Evolutionary conservation across 169 alveolate genomes (phyloP).

Genomic region (Plasmodium chabaudi): DNA sequence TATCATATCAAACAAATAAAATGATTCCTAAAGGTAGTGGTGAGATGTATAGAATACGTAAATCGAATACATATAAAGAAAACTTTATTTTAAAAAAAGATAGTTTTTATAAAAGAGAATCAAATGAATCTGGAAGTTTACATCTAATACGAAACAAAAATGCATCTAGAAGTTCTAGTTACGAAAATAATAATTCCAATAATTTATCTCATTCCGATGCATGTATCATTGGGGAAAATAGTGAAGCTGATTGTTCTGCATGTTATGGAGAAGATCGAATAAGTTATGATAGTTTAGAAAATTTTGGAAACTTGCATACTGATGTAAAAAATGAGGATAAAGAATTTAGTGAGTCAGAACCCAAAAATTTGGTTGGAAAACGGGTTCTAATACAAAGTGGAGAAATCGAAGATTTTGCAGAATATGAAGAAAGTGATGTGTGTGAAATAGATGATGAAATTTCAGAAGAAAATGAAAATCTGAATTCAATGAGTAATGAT

Average conservation of each 20-base stretch:
- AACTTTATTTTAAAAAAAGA: not conserved
- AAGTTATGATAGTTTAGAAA: too few relatives aligned
- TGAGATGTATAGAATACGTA: conserved; percentile 5
- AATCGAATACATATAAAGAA: conserved; percentile 38
- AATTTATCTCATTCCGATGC: too few relatives aligned
- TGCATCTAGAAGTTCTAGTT: too few relatives aligned
- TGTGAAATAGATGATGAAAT: not conserved
- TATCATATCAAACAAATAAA: conserved; percentile 6
- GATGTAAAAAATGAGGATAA: too few relatives aligned
- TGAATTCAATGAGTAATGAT: not conserved
- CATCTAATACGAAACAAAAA: too few relatives aligned
- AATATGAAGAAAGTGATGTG: not conserved
- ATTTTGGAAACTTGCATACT: too few relatives aligned
- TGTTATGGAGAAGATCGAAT: too few relatives aligned
- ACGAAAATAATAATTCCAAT: too few relatives aligned
- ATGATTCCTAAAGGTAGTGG: conserved; percentile 9
- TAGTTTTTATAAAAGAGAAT: not conserved
- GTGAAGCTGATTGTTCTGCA: too few relatives aligned
- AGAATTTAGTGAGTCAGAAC: too few relatives aligned
- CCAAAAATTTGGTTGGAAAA: too few relatives aligned
- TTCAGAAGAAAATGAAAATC: not conserved
- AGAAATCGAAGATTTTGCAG: not conserved
- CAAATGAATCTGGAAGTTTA: not conserved
- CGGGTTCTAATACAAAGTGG: not conserved
- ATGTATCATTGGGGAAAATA: too few relatives aligned